A percentile compares a stretch with the other conserved stretches of the same genome.
Evolutionary conservation across 1,139 yeast species (phyloP).

Genomic region (Suhomyces bokatorum): DNA sequence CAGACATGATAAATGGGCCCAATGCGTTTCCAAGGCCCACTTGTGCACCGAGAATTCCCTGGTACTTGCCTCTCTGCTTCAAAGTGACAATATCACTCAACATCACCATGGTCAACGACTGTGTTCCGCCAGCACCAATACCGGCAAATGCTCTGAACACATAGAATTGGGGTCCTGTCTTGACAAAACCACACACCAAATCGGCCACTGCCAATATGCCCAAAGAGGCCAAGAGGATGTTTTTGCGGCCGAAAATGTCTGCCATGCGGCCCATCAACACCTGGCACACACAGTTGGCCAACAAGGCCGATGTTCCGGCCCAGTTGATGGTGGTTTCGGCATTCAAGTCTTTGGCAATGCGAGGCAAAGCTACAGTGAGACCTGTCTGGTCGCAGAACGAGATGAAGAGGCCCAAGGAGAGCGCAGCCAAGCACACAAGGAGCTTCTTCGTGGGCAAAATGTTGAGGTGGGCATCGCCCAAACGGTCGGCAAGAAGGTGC

Average conservation of each 20-base stretch:
- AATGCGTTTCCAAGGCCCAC: slow-evolving; percentile 24
- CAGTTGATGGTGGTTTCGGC: slow-evolving; percentile 46
- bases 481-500: slow-evolving; percentile 20
- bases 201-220: slow-evolving; percentile 19
- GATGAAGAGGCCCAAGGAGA: slow-evolving; percentile 29
- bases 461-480: slow-evolving; percentile 33
- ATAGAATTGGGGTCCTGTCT: slow-evolving; percentile 22
- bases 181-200: slow-evolving; percentile 22
- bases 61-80: slow-evolving; percentile 24
- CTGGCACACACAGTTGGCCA: slow-evolving; percentile 48
- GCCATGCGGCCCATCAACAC: slow-evolving; percentile 44
- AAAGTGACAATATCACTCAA: slow-evolving; percentile 25
- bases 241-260: slow-evolving; percentile 25
- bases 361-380: slow-evolving; percentile 40
- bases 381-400: slow-evolving; percentile 47
- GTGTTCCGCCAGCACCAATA: slow-evolving; percentile 24
- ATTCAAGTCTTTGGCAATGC: slow-evolving; percentile 36
- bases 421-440: slow-evolving; percentile 26
- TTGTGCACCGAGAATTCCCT: slow-evolving; percentile 24
- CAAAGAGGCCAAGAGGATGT: slow-evolving; percentile 19
- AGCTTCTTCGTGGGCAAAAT: slow-evolving; percentile 27
- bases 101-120: slow-evolving; percentile 24
- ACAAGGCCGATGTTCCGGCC: slow-evolving; percentile 53
- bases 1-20: slow-evolving; percentile 25
- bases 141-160: slow-evolving; percentile 24